These are phyloP conservation scores for Penicillium palitans DNA, from an alignment of 2,329 filamentous ascomycete species.

Conservation along the genomic window DNA sequence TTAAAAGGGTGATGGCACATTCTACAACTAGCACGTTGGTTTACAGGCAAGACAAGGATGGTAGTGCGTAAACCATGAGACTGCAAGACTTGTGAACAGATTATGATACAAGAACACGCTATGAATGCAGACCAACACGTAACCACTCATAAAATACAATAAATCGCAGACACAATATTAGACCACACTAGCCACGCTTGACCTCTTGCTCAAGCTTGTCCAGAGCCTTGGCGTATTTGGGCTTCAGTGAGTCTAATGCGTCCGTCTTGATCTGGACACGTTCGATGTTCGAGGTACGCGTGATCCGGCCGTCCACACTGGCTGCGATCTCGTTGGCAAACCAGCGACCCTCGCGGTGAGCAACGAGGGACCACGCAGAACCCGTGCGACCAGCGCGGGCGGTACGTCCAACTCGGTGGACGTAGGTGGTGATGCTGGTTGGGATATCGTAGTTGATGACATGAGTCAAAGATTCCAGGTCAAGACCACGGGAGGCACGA, in stretches of 20 bases:
- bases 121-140: conserved; percentile 6
- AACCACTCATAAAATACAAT: conserved; percentile 6
- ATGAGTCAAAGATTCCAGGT: conserved; percentile 74
- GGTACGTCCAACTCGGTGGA: conserved; percentile 89
- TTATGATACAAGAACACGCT: conserved; percentile 12
- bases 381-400: conserved; percentile 76
- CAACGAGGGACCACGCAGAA: conserved; percentile 82
- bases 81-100: background rate
- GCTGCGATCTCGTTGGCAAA: conserved; percentile 82
- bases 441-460: conserved; percentile 95
- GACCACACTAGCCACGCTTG: conserved; percentile 13
- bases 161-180: background rate
- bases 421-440: conserved; percentile 74
- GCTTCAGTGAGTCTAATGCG: conserved; percentile 30
- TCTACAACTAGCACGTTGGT: background rate
- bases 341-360: conserved; percentile 81
- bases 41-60: background rate
- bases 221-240: conserved; percentile 37
- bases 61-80: background rate
- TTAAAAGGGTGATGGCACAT: background rate
- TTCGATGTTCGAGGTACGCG: conserved; percentile 30
- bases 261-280: conserved; percentile 35
- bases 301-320: conserved; percentile 36
- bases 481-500: conserved; percentile 87
- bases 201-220: conserved; percentile 42